Evolutionary conservation across 164 flowering plant species (phyloP).

Genomic region (Malania oleifera): DNA sequence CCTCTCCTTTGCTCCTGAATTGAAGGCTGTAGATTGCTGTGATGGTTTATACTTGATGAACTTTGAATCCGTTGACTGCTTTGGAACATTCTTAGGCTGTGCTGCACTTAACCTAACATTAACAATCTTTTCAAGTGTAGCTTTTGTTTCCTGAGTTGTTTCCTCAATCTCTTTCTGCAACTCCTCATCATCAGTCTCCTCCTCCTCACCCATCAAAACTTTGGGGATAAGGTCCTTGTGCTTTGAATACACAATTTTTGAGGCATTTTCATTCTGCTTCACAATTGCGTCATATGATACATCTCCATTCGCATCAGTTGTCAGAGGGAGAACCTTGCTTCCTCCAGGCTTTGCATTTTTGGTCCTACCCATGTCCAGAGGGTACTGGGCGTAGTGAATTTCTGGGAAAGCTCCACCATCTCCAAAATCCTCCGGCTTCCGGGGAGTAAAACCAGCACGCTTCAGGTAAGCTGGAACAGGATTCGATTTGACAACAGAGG

Average conservation of each 20-base stretch:
- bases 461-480: constrained; percentile 63
- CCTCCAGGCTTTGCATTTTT: constrained; percentile 45
- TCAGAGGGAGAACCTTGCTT: constrained; percentile 62
- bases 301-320: constrained; percentile 71
- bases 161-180: constrained; percentile 67
- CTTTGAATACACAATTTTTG: constrained; percentile 73
- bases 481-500: constrained; percentile 29
- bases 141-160: constrained; percentile 53
- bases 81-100: constrained; percentile 77
- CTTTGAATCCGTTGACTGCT: constrained; percentile 66
- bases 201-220: constrained; percentile 43
- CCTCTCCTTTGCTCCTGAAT: constrained; percentile 92
- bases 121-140: constrained; percentile 80
- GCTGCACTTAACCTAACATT: constrained; percentile 75
- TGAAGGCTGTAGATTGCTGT: constrained; percentile 82
- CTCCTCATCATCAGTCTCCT: constrained; percentile 39
- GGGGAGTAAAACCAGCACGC: constrained; percentile 66
- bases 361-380: constrained; percentile 83
- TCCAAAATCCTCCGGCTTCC: constrained; percentile 79
- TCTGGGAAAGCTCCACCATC: constrained; percentile 97
- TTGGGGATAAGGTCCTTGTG: constrained; percentile 76
- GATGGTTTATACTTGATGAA: constrained; percentile 93
- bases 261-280: constrained; percentile 75
- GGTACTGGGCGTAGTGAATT: constrained; percentile 86
- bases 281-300: constrained; percentile 84